Evolutionary conservation across 345 rosid genomes (phyloP), one percentile per base, ranked within the genome.

Genomic region (Camelina laxa): DNA sequence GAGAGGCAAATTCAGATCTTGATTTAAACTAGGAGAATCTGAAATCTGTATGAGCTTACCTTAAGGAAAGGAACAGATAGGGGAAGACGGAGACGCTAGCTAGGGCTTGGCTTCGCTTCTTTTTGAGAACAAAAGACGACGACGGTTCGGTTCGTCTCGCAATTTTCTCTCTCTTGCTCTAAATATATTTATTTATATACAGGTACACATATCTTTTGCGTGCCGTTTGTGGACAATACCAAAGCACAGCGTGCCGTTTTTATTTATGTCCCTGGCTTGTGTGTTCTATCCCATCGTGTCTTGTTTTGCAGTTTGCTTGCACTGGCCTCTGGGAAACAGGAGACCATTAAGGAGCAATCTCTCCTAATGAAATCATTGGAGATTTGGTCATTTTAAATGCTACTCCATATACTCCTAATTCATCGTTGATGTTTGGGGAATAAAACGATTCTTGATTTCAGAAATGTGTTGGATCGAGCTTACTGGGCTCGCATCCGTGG

Each of bases 381-480:
- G 20, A 35, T 33, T 54, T 36, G 14, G 16, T 51, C 10, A 19
- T 9, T 20, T 8, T 19, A 51, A 67, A 9, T 31, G 42, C 13
- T 51, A 48, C 50, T 5, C 24, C 24, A 6, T 19, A 10, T 4
- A 20, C 7, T 56, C 19, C 2, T 22, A 22, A 2, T 63, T 63
- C 88, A n/a, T 83, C 82, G 0, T 9, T 80, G 65, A 74, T 81
- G 93, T 59, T 68, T 30, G 85, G 84, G 24, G 24, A 87, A 82
- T 7, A 87, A 74, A 71, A 84, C 80, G 57, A 72, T 86, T 16
- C 74, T 82, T 35, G 92, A 89, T 80, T 92, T 92, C 63, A 79
- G 83, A 65, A 81, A 82, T 35, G 72, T 88, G 57, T 77, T 92
- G 31, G 88, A 87, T 67, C 75, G 38, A 11, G 93, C 93, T 5